These are phyloP conservation scores for Ophiostoma sp. DNA, from an alignment of 2,329 filamentous ascomycete genomes.

Conservation along the genomic window DNA sequence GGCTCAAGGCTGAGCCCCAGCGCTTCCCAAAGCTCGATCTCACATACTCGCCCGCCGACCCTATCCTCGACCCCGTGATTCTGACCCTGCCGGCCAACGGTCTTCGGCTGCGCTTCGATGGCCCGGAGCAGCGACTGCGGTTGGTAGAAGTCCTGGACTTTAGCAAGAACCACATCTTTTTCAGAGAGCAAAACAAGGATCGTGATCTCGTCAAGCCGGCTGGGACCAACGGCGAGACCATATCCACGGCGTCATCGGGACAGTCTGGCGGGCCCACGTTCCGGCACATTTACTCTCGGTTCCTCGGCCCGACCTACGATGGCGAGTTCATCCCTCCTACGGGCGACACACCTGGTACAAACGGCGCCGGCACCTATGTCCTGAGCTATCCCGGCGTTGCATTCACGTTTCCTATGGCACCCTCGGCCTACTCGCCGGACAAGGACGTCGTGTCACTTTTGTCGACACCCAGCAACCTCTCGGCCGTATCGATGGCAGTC, in stretches of 20 bases:
- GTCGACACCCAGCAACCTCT: constrained; percentile 67
- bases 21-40: constrained; percentile 79
- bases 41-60: constrained; percentile 68
- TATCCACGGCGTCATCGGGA: not conserved
- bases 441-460: constrained; percentile 83
- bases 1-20: constrained; percentile 80
- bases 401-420: constrained; percentile 78
- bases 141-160: constrained; percentile 91
- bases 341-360: constrained; percentile 43
- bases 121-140: constrained; percentile 82
- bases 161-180: constrained; percentile 73
- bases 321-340: constrained; percentile 76
- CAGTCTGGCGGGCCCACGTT: constrained; percentile 63
- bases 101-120: constrained; percentile 85
- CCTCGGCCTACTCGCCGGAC: constrained; percentile 65
- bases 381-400: constrained; percentile 92
- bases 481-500: constrained; percentile 81
- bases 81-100: constrained; percentile 79
- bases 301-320: constrained; percentile 90
- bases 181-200: constrained; percentile 61
- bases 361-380: constrained; percentile 68
- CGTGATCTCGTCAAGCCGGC: constrained; percentile 68
- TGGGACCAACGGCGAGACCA: constrained; percentile 26
- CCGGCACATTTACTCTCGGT: constrained; percentile 81
- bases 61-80: constrained; percentile 68